phyloP scores from a whole-genome alignment of 2,329 filamentous ascomycete species.

The Cadophora malorum region DNA sequence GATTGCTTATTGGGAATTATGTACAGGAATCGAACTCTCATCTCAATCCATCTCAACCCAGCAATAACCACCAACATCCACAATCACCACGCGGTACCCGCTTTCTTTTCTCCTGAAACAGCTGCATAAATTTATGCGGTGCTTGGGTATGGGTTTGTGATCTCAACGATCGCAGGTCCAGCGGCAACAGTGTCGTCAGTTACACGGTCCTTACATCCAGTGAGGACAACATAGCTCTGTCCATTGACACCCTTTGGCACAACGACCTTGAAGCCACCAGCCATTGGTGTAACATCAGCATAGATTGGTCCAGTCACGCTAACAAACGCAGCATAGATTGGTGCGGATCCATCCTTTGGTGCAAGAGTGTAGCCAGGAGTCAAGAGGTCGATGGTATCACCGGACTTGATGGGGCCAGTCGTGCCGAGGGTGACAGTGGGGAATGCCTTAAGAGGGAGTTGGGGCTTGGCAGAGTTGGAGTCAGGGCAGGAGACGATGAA shows the following conservation, averaged over 20 bases:
- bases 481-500: slow-evolving; percentile 65
- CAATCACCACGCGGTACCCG: slow-evolving; percentile 21
- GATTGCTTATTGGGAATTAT: slow-evolving; percentile 11
- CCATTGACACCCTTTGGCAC: slow-evolving; percentile 47
- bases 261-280: slow-evolving; percentile 40
- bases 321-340: slow-evolving; percentile 49
- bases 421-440: slow-evolving; percentile 51
- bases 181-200: slow-evolving; percentile 48
- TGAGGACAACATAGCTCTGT: slow-evolving; percentile 50
- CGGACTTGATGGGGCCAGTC: slow-evolving; percentile 31
- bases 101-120: slow-evolving; percentile 34
- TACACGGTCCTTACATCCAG: slow-evolving; percentile 45
- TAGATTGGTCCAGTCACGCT: slow-evolving; percentile 49
- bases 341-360: slow-evolving; percentile 33
- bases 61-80: not conserved
- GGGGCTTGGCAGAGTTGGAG: slow-evolving; percentile 49
- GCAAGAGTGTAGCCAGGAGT: slow-evolving; percentile 39
- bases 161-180: slow-evolving; percentile 46
- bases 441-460: slow-evolving; percentile 66
- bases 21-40: slow-evolving; percentile 7
- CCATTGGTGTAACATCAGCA: slow-evolving; percentile 37
- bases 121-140: slow-evolving; percentile 18
- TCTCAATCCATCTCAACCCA: not conserved
- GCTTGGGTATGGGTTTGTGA: slow-evolving; percentile 34
- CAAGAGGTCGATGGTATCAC: slow-evolving; percentile 39